These are phyloP conservation scores for Penicillium canariense DNA, from an alignment of 495 filamentous ascomycete genomes.

Conservation along the genomic window DNA sequence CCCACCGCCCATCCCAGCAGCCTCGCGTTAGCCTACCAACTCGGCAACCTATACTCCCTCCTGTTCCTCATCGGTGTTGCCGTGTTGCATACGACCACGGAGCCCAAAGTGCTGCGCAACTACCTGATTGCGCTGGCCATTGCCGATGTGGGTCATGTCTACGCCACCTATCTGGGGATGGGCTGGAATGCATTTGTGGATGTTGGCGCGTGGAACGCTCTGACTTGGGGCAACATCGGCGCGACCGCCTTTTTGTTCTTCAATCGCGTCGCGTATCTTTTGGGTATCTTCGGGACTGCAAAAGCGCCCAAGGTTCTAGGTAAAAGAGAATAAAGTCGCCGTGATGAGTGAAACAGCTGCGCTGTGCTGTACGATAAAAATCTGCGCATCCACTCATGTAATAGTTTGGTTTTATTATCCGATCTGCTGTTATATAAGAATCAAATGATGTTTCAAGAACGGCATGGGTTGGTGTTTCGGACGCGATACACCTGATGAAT, in stretches of 20 bases:
- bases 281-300: conserved; percentile 55
- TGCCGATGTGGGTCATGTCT: conserved; percentile 70
- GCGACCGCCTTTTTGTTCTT: conserved; percentile 55
- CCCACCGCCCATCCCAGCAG: conserved; percentile 40
- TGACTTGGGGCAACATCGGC: conserved; percentile 74
- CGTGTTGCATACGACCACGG: conserved; percentile 60
- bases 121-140: conserved; percentile 64
- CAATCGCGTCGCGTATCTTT: conserved; percentile 54
- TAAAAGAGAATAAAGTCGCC: conserved; percentile 26
- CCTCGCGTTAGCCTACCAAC: conserved; percentile 54
- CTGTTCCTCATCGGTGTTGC: conserved; percentile 60
- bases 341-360: background rate
- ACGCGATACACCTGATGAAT: conserved; percentile 5
- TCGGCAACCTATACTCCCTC: conserved; percentile 66
- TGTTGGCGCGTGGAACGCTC: conserved; percentile 60
- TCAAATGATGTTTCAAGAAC: background rate
- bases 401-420: background rate
- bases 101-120: conserved; percentile 62
- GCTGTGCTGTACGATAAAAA: background rate
- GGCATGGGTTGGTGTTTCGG: background rate
- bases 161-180: conserved; percentile 56
- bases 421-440: background rate
- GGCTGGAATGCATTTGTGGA: conserved; percentile 53
- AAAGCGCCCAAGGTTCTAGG: conserved; percentile 23
- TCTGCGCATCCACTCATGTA: background rate